Evolutionary conservation across 805 yeast species (phyloP).

Genomic region (Millerozyma acaciae): DNA sequence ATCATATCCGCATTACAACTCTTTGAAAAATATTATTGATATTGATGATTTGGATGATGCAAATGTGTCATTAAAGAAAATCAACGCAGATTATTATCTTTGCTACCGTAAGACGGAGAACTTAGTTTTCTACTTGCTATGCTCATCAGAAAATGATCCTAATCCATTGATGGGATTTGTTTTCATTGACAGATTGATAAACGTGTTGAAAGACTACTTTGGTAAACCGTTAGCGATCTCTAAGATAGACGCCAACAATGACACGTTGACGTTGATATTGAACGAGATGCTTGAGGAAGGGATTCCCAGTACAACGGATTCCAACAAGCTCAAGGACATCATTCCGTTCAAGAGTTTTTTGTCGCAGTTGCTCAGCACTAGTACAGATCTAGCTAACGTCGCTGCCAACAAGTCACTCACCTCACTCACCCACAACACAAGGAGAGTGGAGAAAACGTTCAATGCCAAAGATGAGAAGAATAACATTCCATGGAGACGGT

Average conservation of each 20-base stretch:
- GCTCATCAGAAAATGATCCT: conserved; percentile 11
- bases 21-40: conserved; percentile 17
- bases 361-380: conserved; percentile 46
- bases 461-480: conserved; percentile 21
- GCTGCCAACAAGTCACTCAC: conserved; percentile 17
- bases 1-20: conserved; percentile 29
- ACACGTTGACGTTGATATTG: conserved; percentile 64
- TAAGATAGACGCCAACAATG: conserved; percentile 65
- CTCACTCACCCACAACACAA: conserved; percentile 12
- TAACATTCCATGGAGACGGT: conserved; percentile 71
- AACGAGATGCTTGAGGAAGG: conserved; percentile 80
- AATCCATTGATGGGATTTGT: conserved; percentile 56
- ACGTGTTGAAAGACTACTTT: conserved; percentile 56
- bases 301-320: conserved; percentile 66
- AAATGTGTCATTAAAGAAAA: conserved; percentile 17
- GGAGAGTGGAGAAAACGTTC: conserved; percentile 6
- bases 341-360: conserved; percentile 64
- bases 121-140: conserved; percentile 26
- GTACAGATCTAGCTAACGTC: conserved; percentile 29
- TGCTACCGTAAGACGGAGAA: conserved; percentile 19
- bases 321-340: conserved; percentile 62
- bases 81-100: conserved; percentile 27
- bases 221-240: conserved; percentile 49
- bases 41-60: conserved; percentile 4
- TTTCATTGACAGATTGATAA: conserved; percentile 48